Conservation (phyloP, 768 basidiomycete species). For the Tylopilus intermedius region DNA sequence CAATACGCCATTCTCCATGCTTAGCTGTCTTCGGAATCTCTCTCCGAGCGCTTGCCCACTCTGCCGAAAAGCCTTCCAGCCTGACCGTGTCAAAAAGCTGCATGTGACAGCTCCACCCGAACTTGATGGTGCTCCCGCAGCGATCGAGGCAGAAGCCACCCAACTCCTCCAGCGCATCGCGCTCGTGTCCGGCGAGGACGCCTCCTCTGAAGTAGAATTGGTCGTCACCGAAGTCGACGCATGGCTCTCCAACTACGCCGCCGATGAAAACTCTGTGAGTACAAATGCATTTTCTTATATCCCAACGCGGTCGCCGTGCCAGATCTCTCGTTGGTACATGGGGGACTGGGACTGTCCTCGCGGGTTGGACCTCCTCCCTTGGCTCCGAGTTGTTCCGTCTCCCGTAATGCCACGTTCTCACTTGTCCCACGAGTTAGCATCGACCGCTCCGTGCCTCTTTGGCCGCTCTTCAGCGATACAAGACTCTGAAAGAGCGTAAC, state of each 20-base stretch:
- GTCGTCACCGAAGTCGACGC: slow-evolving; percentile 43
- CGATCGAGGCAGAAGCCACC: slow-evolving; percentile 39
- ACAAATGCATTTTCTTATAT: slow-evolving; percentile 1
- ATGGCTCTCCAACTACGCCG: slow-evolving; percentile 44
- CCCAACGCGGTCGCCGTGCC: background rate
- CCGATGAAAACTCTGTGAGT: slow-evolving; percentile 36
- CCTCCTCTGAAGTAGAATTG: slow-evolving; percentile 30
- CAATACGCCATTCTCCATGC: slow-evolving; percentile 2
- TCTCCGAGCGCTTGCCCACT: slow-evolving; percentile 56
- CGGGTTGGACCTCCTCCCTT: slow-evolving; percentile 3
- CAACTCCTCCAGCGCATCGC: slow-evolving; percentile 34
- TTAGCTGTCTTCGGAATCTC: slow-evolving; percentile 52
- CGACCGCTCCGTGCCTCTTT: slow-evolving; percentile 30
- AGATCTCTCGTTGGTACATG: background rate
- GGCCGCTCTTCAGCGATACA: slow-evolving; percentile 36
- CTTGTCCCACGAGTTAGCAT: slow-evolving; percentile 24
- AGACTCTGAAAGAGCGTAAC: slow-evolving; percentile 33
- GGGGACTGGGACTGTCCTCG: background rate
- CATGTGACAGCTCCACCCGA: slow-evolving; percentile 51
- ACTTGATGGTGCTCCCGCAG: slow-evolving; percentile 31
- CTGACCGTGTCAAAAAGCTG: slow-evolving; percentile 59
- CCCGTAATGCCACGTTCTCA: slow-evolving; percentile 17
- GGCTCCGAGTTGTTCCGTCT: slow-evolving; percentile 22
- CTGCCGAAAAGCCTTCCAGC: slow-evolving; percentile 56
- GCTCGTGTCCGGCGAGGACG: slow-evolving; percentile 31